phyloP scores from a whole-genome alignment of 2,329 filamentous ascomycete species.

The Rosellinia necatrix region DNA sequence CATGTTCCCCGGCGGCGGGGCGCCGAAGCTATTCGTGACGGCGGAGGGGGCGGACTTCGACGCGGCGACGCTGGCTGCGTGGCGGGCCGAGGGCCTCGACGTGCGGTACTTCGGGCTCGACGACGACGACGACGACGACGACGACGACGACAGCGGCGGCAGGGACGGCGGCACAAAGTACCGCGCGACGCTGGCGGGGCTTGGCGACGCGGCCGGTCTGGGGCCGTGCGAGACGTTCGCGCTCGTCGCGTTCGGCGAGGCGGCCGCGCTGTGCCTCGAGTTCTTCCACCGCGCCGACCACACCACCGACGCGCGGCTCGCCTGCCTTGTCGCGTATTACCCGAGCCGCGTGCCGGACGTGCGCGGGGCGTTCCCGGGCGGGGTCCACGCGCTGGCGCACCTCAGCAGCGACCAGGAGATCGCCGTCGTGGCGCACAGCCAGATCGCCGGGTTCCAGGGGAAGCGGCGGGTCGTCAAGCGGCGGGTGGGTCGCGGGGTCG shows the following conservation, averaged over 20 bases:
- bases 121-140: conserved; percentile 36
- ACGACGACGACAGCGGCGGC: conserved; percentile 28
- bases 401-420: conserved; percentile 45
- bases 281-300: conserved; percentile 52
- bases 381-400: conserved; percentile 48
- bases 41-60: conserved; percentile 51
- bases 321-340: conserved; percentile 51
- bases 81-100: conserved; percentile 50
- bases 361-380: conserved; percentile 46
- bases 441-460: conserved; percentile 52
- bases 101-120: conserved; percentile 50
- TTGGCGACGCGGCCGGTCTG: conserved; percentile 40
- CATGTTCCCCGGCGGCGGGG: conserved; percentile 45
- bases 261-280: conserved; percentile 49
- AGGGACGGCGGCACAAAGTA: conserved; percentile 38
- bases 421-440: conserved; percentile 47
- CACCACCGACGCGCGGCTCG: conserved; percentile 50
- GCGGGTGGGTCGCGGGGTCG: conserved; percentile 45
- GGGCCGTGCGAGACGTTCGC: conserved; percentile 51
- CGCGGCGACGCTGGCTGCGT: conserved; percentile 42
- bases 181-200: conserved; percentile 39
- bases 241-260: conserved; percentile 51
- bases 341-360: conserved; percentile 51
- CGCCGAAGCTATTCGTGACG: conserved; percentile 49
- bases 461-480: conserved; percentile 44